Base-by-base conservation (phyloP, 75 land plant genomes). In the Cunninghamia lanceolata region DNA sequence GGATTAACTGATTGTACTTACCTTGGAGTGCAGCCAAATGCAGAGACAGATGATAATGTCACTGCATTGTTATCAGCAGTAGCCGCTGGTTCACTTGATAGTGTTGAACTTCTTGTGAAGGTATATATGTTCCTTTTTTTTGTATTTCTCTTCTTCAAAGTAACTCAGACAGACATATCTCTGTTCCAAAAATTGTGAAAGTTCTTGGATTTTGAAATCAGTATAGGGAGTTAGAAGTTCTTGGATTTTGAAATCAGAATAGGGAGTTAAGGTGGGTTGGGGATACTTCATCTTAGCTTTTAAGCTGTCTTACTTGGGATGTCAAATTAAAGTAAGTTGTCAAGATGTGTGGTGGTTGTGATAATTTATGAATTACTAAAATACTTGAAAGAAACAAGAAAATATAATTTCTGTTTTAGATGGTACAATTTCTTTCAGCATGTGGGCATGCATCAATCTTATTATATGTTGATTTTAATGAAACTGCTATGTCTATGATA, bases 41-140 rank as follows among this genome's bases (percentile, higher is more conserved):
- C 90, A 78, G 91, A 94, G 89, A 92, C 96, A 76, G 99, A 96
- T 36, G 98, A 98, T 88, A 87, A 88, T 78, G 91, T 95, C 71
- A 98, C 97, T 77, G 94, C 99, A 76, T 86, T 98, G 30, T 53
- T 98, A 75, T 91, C 97, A 80, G 94, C 99, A 84, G 97, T 96
- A 19, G 99, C 97, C 52, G 96, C 99, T 14, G 97, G 96, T 85
- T 91, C 95, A 50, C 86, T 91, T 36, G 91, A 91, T 38, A 92
- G 96, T 85, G 88, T 98, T 85, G 94, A 94, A 84, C 87, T 98
- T 36, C 88, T 98, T 63, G 86, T 96, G 87, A 85, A 95, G 99
- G 99, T 98, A 78, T 9, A 36, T 25, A n/a, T 85, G 39, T 63
- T 42, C 25, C 53, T 38, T 54, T 2, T n/a, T n/a, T 59, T 15